Evolutionary conservation across 2,329 filamentous ascomycete species (phyloP), one percentile per base, ranked within the genome.

Genomic region (Fusarium sp.): DNA sequence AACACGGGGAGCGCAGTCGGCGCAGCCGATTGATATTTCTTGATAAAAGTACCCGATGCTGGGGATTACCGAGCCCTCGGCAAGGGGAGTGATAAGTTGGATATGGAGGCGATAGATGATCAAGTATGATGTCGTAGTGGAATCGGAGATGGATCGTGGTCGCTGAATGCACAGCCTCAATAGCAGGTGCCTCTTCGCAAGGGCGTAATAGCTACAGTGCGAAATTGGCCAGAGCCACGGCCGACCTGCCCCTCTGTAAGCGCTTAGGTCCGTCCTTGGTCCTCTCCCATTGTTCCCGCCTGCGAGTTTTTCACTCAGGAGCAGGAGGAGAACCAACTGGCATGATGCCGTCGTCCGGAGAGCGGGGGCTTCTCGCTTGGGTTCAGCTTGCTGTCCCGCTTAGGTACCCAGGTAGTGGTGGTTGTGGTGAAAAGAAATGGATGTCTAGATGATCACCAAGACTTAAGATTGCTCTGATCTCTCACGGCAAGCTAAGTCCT

Each of bases 121-220:
- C 29, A 29, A 24, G 69, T 60, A 74, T 59, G 71, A 74, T 74
- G 62, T 55, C 73, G 60, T 56, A 49, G 35, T 35, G 56, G 24
- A 61, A 64, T 71, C 35, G 31, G 24, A 61, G 58, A 67, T 59
- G 72, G 49, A 68, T 51, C 40, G 64, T 68, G 71, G 57, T 65
- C 58, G 56, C 40, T 51, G 63, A 36, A 27, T 36, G 35, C 42
- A 49, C 42, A 53, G 49, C 49, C 49, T 53, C 49, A 53, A 53
- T 22, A 49, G n/a, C 49, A 33, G 29, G 49, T 62, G 38, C 36
- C 36, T 60, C 59, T 27, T 22, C 59, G 17, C 42, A 17, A 29
- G 33, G 31, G 33, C 24, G 31, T n/a, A 51, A 62, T 33, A 33
- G 35, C 11, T 42, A 63, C 61, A 63, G 49, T 63, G 61, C 61